phyloP scores from a whole-genome alignment of 306 rosid genomes.

The Prunus mume region DNA sequence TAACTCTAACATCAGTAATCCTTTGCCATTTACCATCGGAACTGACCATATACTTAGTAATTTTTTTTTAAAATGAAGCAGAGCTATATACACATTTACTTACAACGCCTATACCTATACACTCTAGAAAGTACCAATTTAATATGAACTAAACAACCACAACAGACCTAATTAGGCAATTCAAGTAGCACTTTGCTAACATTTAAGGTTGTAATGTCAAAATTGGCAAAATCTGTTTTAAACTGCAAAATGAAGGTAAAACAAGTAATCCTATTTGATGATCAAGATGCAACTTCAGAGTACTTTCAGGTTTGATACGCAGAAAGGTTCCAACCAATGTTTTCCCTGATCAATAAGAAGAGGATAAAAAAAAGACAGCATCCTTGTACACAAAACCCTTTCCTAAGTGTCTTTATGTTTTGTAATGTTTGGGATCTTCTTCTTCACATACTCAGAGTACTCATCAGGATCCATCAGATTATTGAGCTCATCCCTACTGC shows the following conservation, averaged over 20 bases:
- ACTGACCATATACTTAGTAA: no score
- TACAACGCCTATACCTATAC: no score
- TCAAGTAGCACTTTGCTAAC: background rate
- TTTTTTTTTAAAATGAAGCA: no score
- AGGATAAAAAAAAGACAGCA: background rate
- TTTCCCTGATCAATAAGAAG: background rate
- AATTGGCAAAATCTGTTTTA: background rate
- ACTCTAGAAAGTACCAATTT: no score
- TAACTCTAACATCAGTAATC: no score
- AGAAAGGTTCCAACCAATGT: background rate
- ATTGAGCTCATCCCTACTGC: background rate
- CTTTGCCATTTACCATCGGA: no score
- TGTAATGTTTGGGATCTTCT: conserved; percentile 2
- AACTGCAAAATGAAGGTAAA: background rate
- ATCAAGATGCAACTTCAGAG: background rate
- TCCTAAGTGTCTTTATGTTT: background rate
- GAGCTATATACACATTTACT: no score
- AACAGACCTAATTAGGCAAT: no score
- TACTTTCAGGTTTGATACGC: background rate
- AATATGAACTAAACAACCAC: no score
- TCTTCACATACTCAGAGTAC: conserved; percentile 4
- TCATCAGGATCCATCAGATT: conserved; percentile 13
- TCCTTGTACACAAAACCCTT: no score
- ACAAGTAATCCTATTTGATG: background rate
- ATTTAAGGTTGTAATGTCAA: background rate